Conservation (phyloP, 495 filamentous ascomycete species). For the Xylaria nigripes region DNA sequence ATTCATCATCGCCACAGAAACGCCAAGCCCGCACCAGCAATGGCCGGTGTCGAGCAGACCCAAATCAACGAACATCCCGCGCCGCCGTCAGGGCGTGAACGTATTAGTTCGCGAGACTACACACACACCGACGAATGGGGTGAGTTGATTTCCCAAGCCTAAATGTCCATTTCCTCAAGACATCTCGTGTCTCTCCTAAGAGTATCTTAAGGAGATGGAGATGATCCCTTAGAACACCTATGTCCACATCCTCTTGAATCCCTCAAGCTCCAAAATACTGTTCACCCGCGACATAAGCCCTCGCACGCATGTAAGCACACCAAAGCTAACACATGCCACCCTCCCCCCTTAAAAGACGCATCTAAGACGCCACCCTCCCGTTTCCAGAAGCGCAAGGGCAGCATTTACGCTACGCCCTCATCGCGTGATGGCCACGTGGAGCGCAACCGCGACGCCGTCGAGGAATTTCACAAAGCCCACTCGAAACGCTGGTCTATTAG, state of each 20-base stretch:
- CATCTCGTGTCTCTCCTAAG: too few relatives aligned
- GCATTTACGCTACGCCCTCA: constrained; percentile 51
- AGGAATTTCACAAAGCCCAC: constrained; percentile 38
- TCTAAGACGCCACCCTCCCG: constrained; percentile 52
- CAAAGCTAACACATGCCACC: constrained; percentile 13
- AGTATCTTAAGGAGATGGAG: too few relatives aligned
- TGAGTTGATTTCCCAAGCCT: constrained; percentile 18
- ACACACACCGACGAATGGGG: constrained; percentile 36
- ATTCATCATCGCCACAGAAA: neutral
- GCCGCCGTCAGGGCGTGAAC: constrained; percentile 11
- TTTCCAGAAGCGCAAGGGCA: constrained; percentile 57
- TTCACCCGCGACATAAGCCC: neutral
- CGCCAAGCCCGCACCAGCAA: constrained; percentile 1
- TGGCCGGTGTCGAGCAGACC: constrained; percentile 15
- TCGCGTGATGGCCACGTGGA: constrained; percentile 52
- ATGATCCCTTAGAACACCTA: too few relatives aligned
- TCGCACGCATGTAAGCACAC: neutral
- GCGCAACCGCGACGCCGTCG: constrained; percentile 33
- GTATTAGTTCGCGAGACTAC: constrained; percentile 22
- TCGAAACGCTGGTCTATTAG: constrained; percentile 30
- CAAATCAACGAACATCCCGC: constrained; percentile 17
- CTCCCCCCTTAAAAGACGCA: constrained; percentile 34
- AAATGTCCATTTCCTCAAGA: neutral
- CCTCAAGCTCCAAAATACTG: too few relatives aligned
- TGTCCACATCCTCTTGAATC: too few relatives aligned